Evolutionary conservation across 768 basidiomycete genomes (phyloP).

Genomic region (Vararia minispora): DNA sequence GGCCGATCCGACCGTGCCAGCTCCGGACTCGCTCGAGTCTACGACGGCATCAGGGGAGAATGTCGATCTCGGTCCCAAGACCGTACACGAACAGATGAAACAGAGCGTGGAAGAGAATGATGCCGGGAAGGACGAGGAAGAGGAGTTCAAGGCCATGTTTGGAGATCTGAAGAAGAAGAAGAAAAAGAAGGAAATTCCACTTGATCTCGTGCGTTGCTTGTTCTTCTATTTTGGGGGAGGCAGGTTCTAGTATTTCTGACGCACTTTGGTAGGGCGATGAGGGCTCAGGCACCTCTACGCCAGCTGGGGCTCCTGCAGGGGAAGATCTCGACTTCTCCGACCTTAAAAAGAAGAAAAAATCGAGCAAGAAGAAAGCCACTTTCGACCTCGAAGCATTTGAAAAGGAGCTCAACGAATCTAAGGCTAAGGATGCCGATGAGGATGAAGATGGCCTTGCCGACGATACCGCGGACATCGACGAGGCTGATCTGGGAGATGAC

Average conservation of each 20-base stretch:
- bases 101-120: constrained; percentile 43
- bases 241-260: neutral
- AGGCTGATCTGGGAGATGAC: constrained; percentile 82
- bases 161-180: constrained; percentile 88
- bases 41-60: constrained; percentile 59
- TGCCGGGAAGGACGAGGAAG: constrained; percentile 38
- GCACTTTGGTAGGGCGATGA: constrained; percentile 38
- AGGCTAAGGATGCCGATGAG: constrained; percentile 43
- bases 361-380: constrained; percentile 76
- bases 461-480: constrained; percentile 60
- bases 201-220: constrained; percentile 57
- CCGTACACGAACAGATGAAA: constrained; percentile 68
- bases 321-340: constrained; percentile 93
- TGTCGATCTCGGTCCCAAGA: constrained; percentile 68
- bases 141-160: constrained; percentile 77
- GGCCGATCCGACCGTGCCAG: constrained; percentile 71
- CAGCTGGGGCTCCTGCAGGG: constrained; percentile 22
- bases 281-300: constrained; percentile 55
- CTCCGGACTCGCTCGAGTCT: constrained; percentile 61
- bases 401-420: constrained; percentile 74
- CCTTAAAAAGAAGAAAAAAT: constrained; percentile 94
- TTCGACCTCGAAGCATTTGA: constrained; percentile 91
- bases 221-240: neutral
- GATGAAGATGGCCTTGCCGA: constrained; percentile 46
- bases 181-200: constrained; percentile 82